These are phyloP conservation scores for Penicillium atrosanguineum DNA, from an alignment of 495 filamentous ascomycete species.

Conservation along the genomic window DNA sequence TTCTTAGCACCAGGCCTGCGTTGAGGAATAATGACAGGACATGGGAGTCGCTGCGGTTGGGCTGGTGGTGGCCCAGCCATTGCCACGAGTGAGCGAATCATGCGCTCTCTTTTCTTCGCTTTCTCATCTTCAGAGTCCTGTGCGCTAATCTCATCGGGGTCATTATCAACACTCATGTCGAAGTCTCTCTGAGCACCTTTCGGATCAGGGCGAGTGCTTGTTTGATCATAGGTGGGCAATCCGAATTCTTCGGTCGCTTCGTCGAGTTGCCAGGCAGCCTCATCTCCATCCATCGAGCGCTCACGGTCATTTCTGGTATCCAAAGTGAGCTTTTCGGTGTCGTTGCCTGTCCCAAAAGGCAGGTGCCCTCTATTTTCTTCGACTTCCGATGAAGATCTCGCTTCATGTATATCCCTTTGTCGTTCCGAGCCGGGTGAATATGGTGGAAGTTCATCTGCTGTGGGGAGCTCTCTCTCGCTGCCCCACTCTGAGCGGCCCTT, in stretches of 20 bases:
- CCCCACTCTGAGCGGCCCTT: no score
- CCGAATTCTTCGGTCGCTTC: not conserved
- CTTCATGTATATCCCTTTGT: no score
- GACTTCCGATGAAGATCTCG: not conserved
- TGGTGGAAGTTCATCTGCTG: no score
- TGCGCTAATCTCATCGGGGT: no score
- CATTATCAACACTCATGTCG: no score
- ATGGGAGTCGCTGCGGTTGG: slow-evolving; percentile 17
- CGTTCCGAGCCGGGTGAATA: no score
- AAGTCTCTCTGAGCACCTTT: no score
- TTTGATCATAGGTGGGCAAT: not conserved
- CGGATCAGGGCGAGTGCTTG: no score
- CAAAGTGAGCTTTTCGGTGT: not conserved
- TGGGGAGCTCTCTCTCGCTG: no score
- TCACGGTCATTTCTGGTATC: not conserved
- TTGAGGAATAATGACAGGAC: slow-evolving; percentile 51
- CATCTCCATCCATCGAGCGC: not conserved
- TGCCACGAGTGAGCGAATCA: not conserved
- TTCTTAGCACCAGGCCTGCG: slow-evolving; percentile 39
- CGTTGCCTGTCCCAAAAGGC: not conserved
- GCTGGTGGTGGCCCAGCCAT: not conserved
- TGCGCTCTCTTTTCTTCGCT: not conserved
- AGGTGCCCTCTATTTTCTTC: not conserved
- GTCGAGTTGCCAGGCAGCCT: not conserved
- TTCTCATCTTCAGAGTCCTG: no score